Evolutionary conservation across 805 yeast genomes (phyloP).

Genomic region (Torulaspora quercuum): DNA sequence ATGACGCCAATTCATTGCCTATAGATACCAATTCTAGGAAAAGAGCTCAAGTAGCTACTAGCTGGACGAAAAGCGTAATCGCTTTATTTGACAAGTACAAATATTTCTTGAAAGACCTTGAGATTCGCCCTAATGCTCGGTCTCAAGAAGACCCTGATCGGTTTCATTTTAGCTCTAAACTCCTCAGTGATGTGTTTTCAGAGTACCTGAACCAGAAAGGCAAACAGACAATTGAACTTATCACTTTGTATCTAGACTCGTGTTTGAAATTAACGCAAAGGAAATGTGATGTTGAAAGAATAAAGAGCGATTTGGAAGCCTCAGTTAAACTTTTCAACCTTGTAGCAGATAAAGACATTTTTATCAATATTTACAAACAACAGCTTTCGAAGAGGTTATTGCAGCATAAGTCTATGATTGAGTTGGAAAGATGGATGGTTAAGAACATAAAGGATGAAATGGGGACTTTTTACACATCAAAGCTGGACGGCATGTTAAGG

Average conservation of each 20-base stretch:
- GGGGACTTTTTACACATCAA: slow-evolving; percentile 75
- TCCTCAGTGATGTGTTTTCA: slow-evolving; percentile 58
- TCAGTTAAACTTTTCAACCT: slow-evolving; percentile 63
- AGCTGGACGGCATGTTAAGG: slow-evolving; percentile 80
- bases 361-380: slow-evolving; percentile 78
- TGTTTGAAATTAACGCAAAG: slow-evolving; percentile 47
- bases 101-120: slow-evolving; percentile 45
- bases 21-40: slow-evolving; percentile 30
- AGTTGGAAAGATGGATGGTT: slow-evolving; percentile 67
- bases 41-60: slow-evolving; percentile 50
- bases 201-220: slow-evolving; percentile 53
- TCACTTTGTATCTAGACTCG: slow-evolving; percentile 59
- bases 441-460: slow-evolving; percentile 67
- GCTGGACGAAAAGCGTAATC: slow-evolving; percentile 64
- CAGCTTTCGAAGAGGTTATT: slow-evolving; percentile 80
- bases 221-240: slow-evolving; percentile 47
- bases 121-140: slow-evolving; percentile 42
- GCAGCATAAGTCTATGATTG: slow-evolving; percentile 47
- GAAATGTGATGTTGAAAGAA: slow-evolving; percentile 37
- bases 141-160: slow-evolving; percentile 2
- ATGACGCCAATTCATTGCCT: slow-evolving; percentile 17
- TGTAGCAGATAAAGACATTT: slow-evolving; percentile 77
- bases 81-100: slow-evolving; percentile 50
- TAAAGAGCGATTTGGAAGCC: slow-evolving; percentile 45
- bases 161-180: slow-evolving; percentile 30